Conservation (phyloP, 345 rosid species). For the Pistacia vera region DNA sequence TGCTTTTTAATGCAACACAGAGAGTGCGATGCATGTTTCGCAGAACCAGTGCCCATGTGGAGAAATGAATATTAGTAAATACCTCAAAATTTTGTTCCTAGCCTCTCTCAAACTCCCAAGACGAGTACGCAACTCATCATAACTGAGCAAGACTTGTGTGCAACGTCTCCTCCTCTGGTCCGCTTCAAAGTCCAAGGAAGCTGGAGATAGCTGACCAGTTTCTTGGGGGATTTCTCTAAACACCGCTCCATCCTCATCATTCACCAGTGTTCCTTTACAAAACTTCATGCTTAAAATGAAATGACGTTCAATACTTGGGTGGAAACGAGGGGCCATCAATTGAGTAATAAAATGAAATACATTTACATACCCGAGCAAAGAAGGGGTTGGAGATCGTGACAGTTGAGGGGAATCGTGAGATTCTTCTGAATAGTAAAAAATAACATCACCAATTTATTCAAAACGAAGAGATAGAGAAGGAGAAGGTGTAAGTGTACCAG, state of each 20-base stretch:
- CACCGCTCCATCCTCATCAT: background rate
- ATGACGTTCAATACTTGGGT: conserved; percentile 11
- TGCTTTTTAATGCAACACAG: no score
- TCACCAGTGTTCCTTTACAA: conserved; percentile 8
- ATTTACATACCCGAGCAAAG: conserved; percentile 26
- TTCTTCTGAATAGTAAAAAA: conserved; percentile 24
- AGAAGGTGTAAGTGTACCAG: conserved; percentile 12
- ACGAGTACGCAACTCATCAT: conserved; percentile 30
- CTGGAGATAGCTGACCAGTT: conserved; percentile 13
- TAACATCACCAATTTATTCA: background rate
- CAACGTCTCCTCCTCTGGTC: conserved; percentile 36
- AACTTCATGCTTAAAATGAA: conserved; percentile 18
- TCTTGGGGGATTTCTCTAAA: conserved; percentile 20
- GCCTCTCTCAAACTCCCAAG: conserved; percentile 38
- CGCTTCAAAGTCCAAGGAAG: conserved; percentile 25
- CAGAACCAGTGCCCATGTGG: no score
- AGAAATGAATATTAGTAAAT: background rate
- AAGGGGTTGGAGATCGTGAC: conserved; percentile 16
- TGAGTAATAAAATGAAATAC: background rate
- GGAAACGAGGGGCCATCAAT: background rate
- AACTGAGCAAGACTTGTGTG: conserved; percentile 46
- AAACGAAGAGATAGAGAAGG: background rate
- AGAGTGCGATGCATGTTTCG: no score
- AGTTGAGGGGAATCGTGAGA: conserved; percentile 19
- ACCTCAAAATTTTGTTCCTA: conserved; percentile 57